Evolutionary conservation across 495 filamentous ascomycete genomes (phyloP).

Genomic region (Penicillium goetzii): DNA sequence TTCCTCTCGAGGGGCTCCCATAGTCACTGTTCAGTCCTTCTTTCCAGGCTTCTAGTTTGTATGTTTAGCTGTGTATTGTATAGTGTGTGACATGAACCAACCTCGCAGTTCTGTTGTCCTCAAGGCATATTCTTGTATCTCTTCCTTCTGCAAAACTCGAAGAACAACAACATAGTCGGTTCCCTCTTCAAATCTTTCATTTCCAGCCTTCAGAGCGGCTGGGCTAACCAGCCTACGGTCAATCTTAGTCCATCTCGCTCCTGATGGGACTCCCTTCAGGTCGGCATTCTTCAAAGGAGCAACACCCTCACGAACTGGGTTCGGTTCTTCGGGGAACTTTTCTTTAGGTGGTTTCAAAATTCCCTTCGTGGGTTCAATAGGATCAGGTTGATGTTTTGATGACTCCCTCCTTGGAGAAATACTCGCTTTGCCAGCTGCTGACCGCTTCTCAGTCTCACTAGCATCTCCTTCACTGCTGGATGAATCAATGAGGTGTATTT

Average conservation of each 20-base stretch:
- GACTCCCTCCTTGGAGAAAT: neutral
- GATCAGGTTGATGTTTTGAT: neutral
- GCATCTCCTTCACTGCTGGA: slow-evolving; percentile 3
- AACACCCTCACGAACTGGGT: slow-evolving; percentile 12
- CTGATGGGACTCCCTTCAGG: neutral
- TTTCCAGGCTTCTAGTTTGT: neutral
- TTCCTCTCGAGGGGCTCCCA: neutral
- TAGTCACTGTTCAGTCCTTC: no score
- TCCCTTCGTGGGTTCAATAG: neutral
- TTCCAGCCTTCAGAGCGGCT: neutral
- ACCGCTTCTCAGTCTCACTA: neutral
- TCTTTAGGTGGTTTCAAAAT: slow-evolving; percentile 10
- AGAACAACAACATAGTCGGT: slow-evolving; percentile 9
- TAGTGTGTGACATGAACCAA: neutral
- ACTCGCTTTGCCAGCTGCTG: neutral
- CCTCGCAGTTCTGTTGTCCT: slow-evolving; percentile 4
- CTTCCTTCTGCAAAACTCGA: slow-evolving; percentile 10
- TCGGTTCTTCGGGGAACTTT: slow-evolving; percentile 9
- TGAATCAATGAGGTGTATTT: slow-evolving; percentile 1
- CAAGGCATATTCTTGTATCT: slow-evolving; percentile 10
- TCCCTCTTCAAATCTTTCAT: slow-evolving; percentile 11
- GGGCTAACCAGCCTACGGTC: slow-evolving; percentile 10
- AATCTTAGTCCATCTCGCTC: slow-evolving; percentile 16
- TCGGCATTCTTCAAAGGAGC: slow-evolving; percentile 4
- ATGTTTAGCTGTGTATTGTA: neutral